Evolutionary conservation across 495 filamentous ascomycete genomes (phyloP).

Genomic region (Talaromyces adpressus): DNA sequence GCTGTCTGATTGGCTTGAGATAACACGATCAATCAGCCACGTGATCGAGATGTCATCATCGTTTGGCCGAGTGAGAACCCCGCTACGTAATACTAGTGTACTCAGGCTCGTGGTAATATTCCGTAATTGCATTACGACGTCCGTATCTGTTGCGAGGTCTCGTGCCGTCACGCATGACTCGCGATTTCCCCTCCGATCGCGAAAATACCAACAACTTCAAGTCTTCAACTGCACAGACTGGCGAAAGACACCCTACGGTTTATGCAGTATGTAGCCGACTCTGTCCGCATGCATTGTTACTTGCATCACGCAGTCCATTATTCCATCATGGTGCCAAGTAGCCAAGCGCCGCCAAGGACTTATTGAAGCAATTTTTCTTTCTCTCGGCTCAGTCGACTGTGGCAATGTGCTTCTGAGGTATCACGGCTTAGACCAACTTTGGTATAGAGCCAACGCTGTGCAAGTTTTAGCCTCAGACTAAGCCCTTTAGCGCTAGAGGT

Average conservation of each 20-base stretch:
- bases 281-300: neutral
- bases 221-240: too few relatives aligned
- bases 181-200: too few relatives aligned
- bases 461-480: neutral
- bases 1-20: neutral
- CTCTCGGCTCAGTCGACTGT: neutral
- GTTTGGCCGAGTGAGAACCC: neutral
- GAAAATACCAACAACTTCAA: too few relatives aligned
- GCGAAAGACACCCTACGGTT: too few relatives aligned
- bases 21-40: neutral
- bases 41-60: neutral
- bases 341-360: neutral
- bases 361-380: neutral
- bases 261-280: too few relatives aligned
- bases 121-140: neutral
- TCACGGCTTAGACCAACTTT: neutral
- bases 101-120: neutral
- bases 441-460: neutral
- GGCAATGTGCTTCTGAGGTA: neutral
- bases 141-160: neutral
- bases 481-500: neutral
- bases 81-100: neutral
- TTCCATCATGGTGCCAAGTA: neutral
- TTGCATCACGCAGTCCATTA: neutral
- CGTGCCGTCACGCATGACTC: neutral